phyloP scores from a whole-genome alignment of 345 rosid genomes.

The Salix exigua region DNA sequence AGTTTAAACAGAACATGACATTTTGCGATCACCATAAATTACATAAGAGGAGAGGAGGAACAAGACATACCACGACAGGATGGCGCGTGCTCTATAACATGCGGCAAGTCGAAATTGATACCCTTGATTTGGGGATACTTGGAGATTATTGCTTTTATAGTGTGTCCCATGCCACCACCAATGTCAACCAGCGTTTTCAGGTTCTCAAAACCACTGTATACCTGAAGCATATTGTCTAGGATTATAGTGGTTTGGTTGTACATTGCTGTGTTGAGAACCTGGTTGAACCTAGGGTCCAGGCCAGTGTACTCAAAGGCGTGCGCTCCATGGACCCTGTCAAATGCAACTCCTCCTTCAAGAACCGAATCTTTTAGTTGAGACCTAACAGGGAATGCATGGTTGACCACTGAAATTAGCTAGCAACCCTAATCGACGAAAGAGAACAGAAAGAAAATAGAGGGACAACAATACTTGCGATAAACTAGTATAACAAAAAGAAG shows the following conservation, averaged over 20 bases:
- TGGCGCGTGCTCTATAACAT: conserved; percentile 7
- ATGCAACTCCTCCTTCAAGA: conserved; percentile 6
- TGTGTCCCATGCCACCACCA: conserved; percentile 4
- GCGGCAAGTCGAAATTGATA: conserved; percentile 12
- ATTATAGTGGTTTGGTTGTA: neutral
- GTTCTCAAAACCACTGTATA: conserved; percentile 2
- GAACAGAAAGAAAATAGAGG: neutral
- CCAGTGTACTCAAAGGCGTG: neutral
- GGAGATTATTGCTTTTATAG: neutral
- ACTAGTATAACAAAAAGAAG: neutral
- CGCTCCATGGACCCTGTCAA: neutral
- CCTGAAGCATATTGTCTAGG: neutral
- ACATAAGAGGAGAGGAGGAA: neutral
- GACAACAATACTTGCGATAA: neutral
- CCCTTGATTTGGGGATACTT: conserved; percentile 10
- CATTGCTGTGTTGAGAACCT: conserved; percentile 5
- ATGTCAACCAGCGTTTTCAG: conserved; percentile 4
- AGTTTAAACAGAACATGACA: neutral
- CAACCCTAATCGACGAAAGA: neutral
- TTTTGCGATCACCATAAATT: neutral
- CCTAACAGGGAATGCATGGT: neutral
- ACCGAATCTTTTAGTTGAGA: neutral
- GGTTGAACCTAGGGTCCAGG: neutral
- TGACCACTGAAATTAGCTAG: neutral
- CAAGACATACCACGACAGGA: neutral